These are phyloP conservation scores for Laetiporus sulphureus DNA, from an alignment of 1,284 basidiomycete species.

Conservation along the genomic window DNA sequence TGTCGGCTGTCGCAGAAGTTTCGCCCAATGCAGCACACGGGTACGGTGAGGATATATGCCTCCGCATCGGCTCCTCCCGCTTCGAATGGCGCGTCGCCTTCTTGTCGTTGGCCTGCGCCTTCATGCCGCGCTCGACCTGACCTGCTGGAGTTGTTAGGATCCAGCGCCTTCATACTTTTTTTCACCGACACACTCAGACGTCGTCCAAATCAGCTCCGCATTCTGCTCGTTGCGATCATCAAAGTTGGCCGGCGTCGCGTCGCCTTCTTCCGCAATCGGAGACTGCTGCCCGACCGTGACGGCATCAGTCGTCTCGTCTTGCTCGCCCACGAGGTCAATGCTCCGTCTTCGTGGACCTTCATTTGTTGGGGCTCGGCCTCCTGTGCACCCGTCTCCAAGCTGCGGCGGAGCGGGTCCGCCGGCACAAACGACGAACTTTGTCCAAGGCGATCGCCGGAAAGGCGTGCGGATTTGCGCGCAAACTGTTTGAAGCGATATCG, in stretches of 20 bases:
- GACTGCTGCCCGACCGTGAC: constrained; percentile 1
- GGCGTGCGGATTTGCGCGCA: constrained; percentile 51
- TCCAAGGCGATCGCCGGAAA: constrained; percentile 8
- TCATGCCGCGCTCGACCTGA: constrained; percentile 21
- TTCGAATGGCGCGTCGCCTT: constrained; percentile 14
- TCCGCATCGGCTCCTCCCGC: no score
- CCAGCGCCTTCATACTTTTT: constrained; percentile 37
- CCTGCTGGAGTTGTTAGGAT: constrained; percentile 21
- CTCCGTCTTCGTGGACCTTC: constrained; percentile 23
- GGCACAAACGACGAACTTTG: constrained; percentile 27
- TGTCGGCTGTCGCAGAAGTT: no score
- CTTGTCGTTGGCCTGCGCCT: constrained; percentile 10
- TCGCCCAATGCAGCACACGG: no score
- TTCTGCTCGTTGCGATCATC: constrained; percentile 12
- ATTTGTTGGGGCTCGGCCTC: constrained; percentile 20
- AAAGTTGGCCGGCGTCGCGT: constrained; percentile 18
- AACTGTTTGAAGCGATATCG: constrained; percentile 68
- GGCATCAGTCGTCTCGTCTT: constrained; percentile 12
- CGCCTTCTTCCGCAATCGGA: constrained; percentile 11
- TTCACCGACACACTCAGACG: constrained; percentile 45
- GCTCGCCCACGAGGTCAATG: constrained; percentile 20
- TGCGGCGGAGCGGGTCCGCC: constrained; percentile 23
- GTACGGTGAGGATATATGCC: no score
- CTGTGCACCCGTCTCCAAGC: constrained; percentile 15
- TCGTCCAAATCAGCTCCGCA: constrained; percentile 55